Base-by-base conservation (phyloP, 768 basidiomycete species). In the Pilatotrama ljubarskyi region DNA sequence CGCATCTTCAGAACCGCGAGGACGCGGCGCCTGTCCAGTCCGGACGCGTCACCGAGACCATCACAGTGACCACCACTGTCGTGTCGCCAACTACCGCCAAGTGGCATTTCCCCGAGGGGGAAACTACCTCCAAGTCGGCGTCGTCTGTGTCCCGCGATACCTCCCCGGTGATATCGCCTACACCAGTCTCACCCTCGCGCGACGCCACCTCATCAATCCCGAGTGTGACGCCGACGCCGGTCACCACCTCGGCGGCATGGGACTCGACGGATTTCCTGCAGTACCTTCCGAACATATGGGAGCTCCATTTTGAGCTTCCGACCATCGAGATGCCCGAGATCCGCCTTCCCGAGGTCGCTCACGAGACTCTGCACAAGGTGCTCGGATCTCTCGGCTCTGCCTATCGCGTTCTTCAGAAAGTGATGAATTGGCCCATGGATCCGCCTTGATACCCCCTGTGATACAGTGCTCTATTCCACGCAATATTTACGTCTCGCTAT, bases 351-450 rank as follows among this genome's bases (percentile, higher is more conserved):
- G 77, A 77, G 70, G 68, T 73, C n/a, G 67, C 69, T 24, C 62
- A 66, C 10, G 64, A 64, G 22, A 66, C 69, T 6, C 59, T 64
- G 62, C 67, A 68, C 59, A 75, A 73, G 42, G 59, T 83, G n/a
- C 65, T 77, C 55, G 67, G 71, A 32, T 73, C 78, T 5, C 53
- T 80, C 48, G 75, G 75, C 50, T 70, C 73, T 17, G 70, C 80
- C 5, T 86, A 82, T 81, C 72, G 78, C 58, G 51, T 84, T n/a
- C 68, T 80, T 42, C 74, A 78, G 64, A 81, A 70, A 71, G 71
- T 78, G 24, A 80, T 83, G 66, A 82, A 86, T 68, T 87, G 83
- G 61, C 85, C 84, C 0, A 60, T 86, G 61, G 78, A 81, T 61
- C 84, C 84, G 41, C 78, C 81, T 42, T 72, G 65, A 73, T 38